Base-by-base conservation (phyloP, 2,329 filamentous ascomycete species). In the Epichloe elymi region DNA sequence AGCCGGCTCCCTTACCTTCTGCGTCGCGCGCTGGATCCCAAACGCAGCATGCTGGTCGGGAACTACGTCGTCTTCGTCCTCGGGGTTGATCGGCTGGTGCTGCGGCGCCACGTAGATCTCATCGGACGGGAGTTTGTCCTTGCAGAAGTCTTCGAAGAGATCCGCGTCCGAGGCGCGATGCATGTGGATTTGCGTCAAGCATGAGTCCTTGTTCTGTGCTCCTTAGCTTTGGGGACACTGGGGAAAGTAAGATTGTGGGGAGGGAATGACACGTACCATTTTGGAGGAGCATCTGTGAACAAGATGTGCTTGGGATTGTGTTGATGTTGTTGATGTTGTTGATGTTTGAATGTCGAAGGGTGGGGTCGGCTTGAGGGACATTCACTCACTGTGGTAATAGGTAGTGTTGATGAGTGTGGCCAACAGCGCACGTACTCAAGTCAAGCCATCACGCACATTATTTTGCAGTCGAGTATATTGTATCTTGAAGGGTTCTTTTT, bases 11-110 rank as follows among this genome's bases (percentile, higher is more conserved):
- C 76, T 78, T 59, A 73, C 75, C 56, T 78, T 77, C 68, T 88
- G 84, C 15, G 86, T 90, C 10, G 87, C 87, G 58, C 85, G 79
- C 65, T 87, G 82, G 60, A 94, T 93, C 39, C 87, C 88, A 64
- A 93, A 93, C 0, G 87, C 88, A 12, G 87, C 87, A 63, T 93
- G 87, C 69, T 93, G 87, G 66, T 93, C 86, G 0, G 88, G 87
- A 4, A 93, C 87, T 4, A 93, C 85, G 61, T 93, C 87, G 62
- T 93, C 88, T 68, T 93, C 86, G 64, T 93, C 87, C 66, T 93
- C 87, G 0, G 88, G 87, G 64, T 93, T 91, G 62, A 89, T 75
- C 40, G 87, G 88, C 64, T 88, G 86, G 63, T 89, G 80, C 55
- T 88, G 80, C 7, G 81, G 80, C 36, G 85, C 80, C n/a, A 94